Percentiles rank a stretch among this genome's conserved stretches.
These are phyloP conservation scores for Fonsecaea nubica DNA, from an alignment of 2,329 filamentous ascomycete genomes.

Conservation along the genomic window DNA sequence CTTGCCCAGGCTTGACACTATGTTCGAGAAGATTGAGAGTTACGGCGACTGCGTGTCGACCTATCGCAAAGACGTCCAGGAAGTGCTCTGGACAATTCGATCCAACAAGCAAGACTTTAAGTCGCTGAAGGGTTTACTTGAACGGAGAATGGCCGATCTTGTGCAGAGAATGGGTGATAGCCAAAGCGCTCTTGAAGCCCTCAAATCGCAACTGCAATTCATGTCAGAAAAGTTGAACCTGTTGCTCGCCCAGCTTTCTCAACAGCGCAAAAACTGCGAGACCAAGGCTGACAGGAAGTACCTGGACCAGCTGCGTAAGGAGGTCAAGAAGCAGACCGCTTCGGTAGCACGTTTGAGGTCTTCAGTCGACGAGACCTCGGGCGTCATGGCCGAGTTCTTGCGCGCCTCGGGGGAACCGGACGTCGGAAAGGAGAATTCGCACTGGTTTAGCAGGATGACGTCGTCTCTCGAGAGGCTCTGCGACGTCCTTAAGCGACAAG, in stretches of 20 bases:
- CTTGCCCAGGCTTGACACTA: conserved; percentile 2
- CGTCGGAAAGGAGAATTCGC: not conserved
- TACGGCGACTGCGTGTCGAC: conserved; percentile 10
- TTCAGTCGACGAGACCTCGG: conserved; percentile 4
- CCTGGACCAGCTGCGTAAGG: conserved; percentile 6
- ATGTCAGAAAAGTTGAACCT: conserved; percentile 6
- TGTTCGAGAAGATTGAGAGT: conserved; percentile 5
- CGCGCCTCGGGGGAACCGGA: not conserved
- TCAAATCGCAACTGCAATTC: conserved; percentile 7
- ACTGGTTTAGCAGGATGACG: not conserved
- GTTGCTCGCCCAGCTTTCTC: conserved; percentile 5
- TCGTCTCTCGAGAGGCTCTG: not conserved
- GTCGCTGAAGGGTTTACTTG: not conserved
- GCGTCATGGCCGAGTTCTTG: conserved; percentile 7
- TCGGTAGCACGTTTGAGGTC: conserved; percentile 1
- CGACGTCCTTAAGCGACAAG: not conserved
- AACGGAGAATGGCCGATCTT: conserved; percentile 2
- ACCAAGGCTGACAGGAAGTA: conserved; percentile 15
- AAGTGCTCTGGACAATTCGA: not conserved
- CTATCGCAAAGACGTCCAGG: conserved; percentile 8
- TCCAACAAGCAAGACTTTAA: conserved; percentile 6
- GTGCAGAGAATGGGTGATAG: not conserved
- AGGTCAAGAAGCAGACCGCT: conserved; percentile 13
- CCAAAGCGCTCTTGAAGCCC: conserved; percentile 4
- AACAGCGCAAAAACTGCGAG: conserved; percentile 8